A percentile compares a stretch with the other conserved stretches of the same genome.
Evolutionary conservation across 2,329 filamentous ascomycete genomes (phyloP).

Genomic region (Zopfia rhizophila): DNA sequence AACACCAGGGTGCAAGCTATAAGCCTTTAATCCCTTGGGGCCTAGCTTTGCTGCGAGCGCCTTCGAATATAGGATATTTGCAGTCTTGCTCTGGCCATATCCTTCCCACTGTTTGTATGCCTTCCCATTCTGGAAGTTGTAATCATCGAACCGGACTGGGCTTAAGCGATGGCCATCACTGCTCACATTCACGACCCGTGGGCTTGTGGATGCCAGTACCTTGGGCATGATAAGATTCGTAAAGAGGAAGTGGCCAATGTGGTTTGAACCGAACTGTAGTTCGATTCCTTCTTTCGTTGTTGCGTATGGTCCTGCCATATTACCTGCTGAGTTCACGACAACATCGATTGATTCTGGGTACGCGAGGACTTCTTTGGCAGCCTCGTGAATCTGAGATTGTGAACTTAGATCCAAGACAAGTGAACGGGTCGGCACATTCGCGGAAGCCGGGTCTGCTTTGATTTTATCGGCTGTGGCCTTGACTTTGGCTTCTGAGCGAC

Average conservation of each 20-base stretch:
- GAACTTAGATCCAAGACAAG: slow-evolving; percentile 50
- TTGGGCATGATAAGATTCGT: slow-evolving; percentile 52
- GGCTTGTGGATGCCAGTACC: slow-evolving; percentile 45
- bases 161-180: slow-evolving; percentile 6
- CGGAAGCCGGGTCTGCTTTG: slow-evolving; percentile 33
- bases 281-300: slow-evolving; percentile 55
- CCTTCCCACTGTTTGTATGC: slow-evolving; percentile 14
- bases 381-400: slow-evolving; percentile 46
- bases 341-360: slow-evolving; percentile 54
- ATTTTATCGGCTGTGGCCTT: slow-evolving; percentile 53
- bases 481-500: slow-evolving; percentile 56
- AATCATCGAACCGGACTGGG: slow-evolving; percentile 17
- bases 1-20: slow-evolving; percentile 44
- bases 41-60: slow-evolving; percentile 37
- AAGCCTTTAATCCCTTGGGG: slow-evolving; percentile 31
- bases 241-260: slow-evolving; percentile 56
- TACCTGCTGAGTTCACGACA: slow-evolving; percentile 53
- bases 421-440: slow-evolving; percentile 46
- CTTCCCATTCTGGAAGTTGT: slow-evolving; percentile 14
- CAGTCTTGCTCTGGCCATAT: slow-evolving; percentile 26
- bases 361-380: slow-evolving; percentile 42
- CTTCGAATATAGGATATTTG: slow-evolving; percentile 35
- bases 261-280: slow-evolving; percentile 56
- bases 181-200: slow-evolving; percentile 12
- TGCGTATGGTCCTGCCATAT: slow-evolving; percentile 35